Conservation (phyloP, 176 grass and related monocot genomes). For the Aegilops umbellulata region DNA sequence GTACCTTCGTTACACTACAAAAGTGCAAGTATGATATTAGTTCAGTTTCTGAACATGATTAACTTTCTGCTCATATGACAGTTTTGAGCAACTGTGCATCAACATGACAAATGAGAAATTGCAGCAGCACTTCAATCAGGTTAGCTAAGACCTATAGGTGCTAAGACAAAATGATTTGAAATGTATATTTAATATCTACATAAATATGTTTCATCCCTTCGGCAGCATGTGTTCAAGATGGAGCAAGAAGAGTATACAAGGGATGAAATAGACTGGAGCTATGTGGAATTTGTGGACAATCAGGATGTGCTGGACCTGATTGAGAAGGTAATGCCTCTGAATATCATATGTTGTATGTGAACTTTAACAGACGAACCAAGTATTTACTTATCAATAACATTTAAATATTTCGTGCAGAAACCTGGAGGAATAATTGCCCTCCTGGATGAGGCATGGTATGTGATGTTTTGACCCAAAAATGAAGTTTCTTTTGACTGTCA, state of each 20-base stretch:
- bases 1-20: conserved; percentile 9
- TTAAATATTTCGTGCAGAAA: conserved; percentile 66
- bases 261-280: conserved; percentile 96
- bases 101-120: conserved; percentile 97
- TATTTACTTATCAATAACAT: conserved; percentile 19
- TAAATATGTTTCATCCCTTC: conserved; percentile 13
- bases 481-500: conserved; percentile 9
- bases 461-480: conserved; percentile 15
- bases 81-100: conserved; percentile 94
- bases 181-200: background rate
- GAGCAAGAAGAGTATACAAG: conserved; percentile 95
- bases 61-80: conserved; percentile 41
- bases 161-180: background rate
- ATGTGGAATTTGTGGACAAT: conserved; percentile 99
- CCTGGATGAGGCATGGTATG: conserved; percentile 96
- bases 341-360: background rate
- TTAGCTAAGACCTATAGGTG: conserved; percentile 13
- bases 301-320: conserved; percentile 95
- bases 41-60: background rate
- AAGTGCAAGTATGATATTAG: background rate
- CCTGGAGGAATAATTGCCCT: conserved; percentile 98
- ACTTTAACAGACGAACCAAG: conserved; percentile 13
- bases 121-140: conserved; percentile 95
- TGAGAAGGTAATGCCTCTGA: conserved; percentile 63
- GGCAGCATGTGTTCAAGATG: conserved; percentile 98